Percentiles rank a stretch among this genome's conserved stretches.
These are phyloP conservation scores for Pterulicium gracile DNA, from an alignment of 1,284 basidiomycete species.

Conservation along the genomic window DNA sequence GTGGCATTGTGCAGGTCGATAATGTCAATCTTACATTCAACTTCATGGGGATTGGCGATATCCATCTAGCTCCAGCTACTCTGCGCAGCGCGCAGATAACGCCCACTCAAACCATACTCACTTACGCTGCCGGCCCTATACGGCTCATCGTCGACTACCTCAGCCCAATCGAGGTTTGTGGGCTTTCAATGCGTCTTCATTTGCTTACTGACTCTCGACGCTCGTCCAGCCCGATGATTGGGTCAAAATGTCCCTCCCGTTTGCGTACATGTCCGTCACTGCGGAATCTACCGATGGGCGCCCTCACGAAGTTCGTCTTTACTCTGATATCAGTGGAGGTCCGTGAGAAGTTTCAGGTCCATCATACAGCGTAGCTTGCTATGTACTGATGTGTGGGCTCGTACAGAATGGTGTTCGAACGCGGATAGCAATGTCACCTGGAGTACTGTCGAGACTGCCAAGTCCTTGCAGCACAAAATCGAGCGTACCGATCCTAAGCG, in stretches of 20 bases:
- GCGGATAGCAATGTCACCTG: slow-evolving; percentile 19
- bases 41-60: slow-evolving; percentile 24
- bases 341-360: slow-evolving; percentile 5
- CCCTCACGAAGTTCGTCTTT: slow-evolving; percentile 23
- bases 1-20: slow-evolving; percentile 27
- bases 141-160: slow-evolving; percentile 26
- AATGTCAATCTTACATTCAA: slow-evolving; percentile 16
- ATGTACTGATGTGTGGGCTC: neutral
- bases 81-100: slow-evolving; percentile 22
- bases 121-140: slow-evolving; percentile 23
- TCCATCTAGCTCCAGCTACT: too few relatives aligned
- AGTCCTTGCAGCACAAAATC: slow-evolving; percentile 19
- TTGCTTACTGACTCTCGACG: neutral
- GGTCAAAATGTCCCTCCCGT: slow-evolving; percentile 28
- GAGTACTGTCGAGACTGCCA: slow-evolving; percentile 15
- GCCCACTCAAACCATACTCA: slow-evolving; percentile 24
- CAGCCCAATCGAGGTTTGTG: slow-evolving; percentile 28
- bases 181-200: neutral
- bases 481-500: slow-evolving; percentile 13
- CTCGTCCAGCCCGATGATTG: slow-evolving; percentile 13
- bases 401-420: slow-evolving; percentile 25
- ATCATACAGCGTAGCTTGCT: neutral
- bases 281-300: slow-evolving; percentile 22
- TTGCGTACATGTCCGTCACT: slow-evolving; percentile 28
- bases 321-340: slow-evolving; percentile 24